A percentile compares a stretch with the other conserved stretches of the same genome.
These are phyloP conservation scores for Geosmithia morbida DNA, from an alignment of 2,329 filamentous ascomycete genomes.

Conservation along the genomic window DNA sequence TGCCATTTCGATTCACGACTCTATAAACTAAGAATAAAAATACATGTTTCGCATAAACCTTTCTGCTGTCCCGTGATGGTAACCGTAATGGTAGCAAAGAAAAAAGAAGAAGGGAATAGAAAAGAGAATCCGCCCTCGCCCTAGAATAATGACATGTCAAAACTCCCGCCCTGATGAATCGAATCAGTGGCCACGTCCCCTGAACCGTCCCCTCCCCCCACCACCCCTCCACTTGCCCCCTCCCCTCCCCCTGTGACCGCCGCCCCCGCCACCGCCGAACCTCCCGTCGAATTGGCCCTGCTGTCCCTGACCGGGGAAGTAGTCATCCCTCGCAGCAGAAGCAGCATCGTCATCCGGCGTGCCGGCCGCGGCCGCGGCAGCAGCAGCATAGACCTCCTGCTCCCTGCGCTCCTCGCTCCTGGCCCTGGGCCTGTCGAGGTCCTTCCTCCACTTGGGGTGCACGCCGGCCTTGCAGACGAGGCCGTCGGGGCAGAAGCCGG, in stretches of 20 bases:
- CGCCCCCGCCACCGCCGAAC: constrained; percentile 7
- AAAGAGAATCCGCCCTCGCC: no score
- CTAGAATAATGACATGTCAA: no score
- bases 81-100: no score
- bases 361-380: not conserved
- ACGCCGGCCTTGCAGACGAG: constrained; percentile 62
- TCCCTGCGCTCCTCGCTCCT: constrained; percentile 51
- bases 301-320: constrained; percentile 14
- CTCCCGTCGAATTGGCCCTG: constrained; percentile 10
- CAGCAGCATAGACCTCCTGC: constrained; percentile 15
- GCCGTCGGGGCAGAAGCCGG: constrained; percentile 85
- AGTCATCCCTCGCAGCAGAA: constrained; percentile 10
- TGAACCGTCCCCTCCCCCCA: not conserved
- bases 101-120: no score
- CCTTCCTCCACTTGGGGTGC: constrained; percentile 66
- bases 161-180: no score
- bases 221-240: constrained; percentile 17
- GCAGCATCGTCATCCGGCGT: constrained; percentile 21
- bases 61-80: no score
- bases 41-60: no score
- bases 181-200: constrained; percentile 11
- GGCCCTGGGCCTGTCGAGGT: constrained; percentile 61
- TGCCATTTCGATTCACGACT: no score
- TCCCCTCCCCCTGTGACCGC: constrained; percentile 7
- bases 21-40: no score